Evolutionary conservation across 768 basidiomycete genomes (phyloP).

Genomic region (Boletellus ananiceps): DNA sequence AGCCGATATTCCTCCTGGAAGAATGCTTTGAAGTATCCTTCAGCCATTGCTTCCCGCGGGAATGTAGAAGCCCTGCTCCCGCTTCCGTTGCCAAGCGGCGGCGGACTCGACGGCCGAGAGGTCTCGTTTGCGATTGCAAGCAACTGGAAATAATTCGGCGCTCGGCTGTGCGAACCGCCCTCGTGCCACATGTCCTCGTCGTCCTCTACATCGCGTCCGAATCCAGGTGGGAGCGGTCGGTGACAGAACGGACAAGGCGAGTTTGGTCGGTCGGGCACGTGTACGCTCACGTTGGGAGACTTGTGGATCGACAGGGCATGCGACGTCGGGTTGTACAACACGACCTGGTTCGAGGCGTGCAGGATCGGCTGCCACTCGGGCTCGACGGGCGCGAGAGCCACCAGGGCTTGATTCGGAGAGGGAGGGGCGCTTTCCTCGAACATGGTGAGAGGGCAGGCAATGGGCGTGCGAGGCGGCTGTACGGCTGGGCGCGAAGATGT

Average conservation of each 20-base stretch:
- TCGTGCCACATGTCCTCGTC: conserved; percentile 31
- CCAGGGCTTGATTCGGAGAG: conserved; percentile 30
- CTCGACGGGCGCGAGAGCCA: conserved; percentile 21
- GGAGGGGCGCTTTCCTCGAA: conserved; percentile 30
- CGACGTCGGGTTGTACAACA: conserved; percentile 81
- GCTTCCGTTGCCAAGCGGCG: conserved; percentile 22
- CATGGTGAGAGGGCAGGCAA: conserved; percentile 15
- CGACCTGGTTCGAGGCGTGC: conserved; percentile 80
- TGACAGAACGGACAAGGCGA: conserved; percentile 72
- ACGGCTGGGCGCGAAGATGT: conserved; percentile 1
- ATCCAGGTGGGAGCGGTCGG: conserved; percentile 48
- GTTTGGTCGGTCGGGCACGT: conserved; percentile 20
- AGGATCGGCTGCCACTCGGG: conserved; percentile 74
- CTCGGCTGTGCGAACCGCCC: conserved; percentile 48
- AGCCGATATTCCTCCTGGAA: conserved; percentile 86
- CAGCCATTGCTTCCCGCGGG: conserved; percentile 71
- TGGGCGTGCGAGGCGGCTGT: background rate
- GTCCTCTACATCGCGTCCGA: conserved; percentile 25
- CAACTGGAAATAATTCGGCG: conserved; percentile 77
- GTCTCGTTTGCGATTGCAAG: conserved; percentile 69
- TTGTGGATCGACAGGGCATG: conserved; percentile 70
- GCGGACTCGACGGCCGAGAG: conserved; percentile 48
- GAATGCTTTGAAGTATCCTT: conserved; percentile 90
- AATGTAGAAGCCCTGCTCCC: conserved; percentile 37
- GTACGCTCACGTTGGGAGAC: conserved; percentile 20